phyloP scores from a whole-genome alignment of 805 yeast species.

The Sugiyamaella mastotermitis region DNA sequence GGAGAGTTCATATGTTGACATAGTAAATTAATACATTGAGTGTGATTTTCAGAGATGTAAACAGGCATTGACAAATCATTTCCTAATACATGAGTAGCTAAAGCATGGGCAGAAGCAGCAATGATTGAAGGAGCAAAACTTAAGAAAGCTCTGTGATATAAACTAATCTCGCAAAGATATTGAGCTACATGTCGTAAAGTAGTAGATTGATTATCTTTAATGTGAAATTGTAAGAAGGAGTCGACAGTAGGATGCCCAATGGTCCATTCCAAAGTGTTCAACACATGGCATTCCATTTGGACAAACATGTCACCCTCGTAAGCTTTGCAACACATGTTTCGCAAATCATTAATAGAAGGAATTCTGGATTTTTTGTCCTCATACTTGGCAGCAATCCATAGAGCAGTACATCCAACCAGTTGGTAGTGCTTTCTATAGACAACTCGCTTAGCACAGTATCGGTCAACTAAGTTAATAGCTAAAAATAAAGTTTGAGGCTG shows the following conservation, averaged over 20 bases:
- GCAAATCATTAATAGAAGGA: slow-evolving; percentile 68
- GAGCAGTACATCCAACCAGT: slow-evolving; percentile 82
- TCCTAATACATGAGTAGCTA: slow-evolving; percentile 21
- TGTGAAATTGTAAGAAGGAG: slow-evolving; percentile 34
- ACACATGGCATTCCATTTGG: slow-evolving; percentile 75
- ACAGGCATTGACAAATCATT: slow-evolving; percentile 10
- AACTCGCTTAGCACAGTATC: slow-evolving; percentile 84
- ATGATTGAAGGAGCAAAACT: slow-evolving; percentile 28
- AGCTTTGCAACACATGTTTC: slow-evolving; percentile 61
- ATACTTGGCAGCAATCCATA: slow-evolving; percentile 87
- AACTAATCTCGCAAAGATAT: slow-evolving; percentile 34
- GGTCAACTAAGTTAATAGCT: slow-evolving; percentile 72
- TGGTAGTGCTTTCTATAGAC: slow-evolving; percentile 84
- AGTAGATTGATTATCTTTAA: slow-evolving; percentile 16
- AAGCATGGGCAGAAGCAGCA: slow-evolving; percentile 29
- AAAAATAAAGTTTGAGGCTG: slow-evolving; percentile 63
- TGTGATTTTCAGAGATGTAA: slow-evolving; percentile 19
- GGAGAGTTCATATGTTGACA: slow-evolving; percentile 31
- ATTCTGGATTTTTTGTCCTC: slow-evolving; percentile 69
- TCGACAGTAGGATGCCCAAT: slow-evolving; percentile 56
- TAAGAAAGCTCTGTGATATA: slow-evolving; percentile 30
- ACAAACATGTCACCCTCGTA: slow-evolving; percentile 57
- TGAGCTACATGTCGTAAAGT: slow-evolving; percentile 27
- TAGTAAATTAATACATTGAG: slow-evolving; percentile 29
- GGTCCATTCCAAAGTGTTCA: slow-evolving; percentile 66